Evolutionary conservation across 306 rosid genomes (phyloP), one percentile per base, ranked within the genome.

Genomic region (Alnus rubra): DNA sequence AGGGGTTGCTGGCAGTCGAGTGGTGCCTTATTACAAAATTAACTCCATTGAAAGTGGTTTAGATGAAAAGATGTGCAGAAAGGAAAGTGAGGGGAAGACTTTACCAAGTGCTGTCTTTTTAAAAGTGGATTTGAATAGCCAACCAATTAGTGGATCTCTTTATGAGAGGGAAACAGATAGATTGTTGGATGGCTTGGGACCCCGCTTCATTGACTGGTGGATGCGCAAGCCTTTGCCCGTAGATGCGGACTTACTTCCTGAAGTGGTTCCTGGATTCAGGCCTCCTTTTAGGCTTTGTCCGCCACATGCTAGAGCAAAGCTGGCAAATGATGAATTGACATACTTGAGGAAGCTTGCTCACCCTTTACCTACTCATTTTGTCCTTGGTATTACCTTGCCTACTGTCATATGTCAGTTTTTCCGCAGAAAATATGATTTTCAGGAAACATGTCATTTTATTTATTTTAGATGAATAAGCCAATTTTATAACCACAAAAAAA

Each of bases 201-300:
- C 98, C 84, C 96, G 97, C 60, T 94, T 89, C 81, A 50, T 86
- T 85, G 98, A 92, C 77, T 94, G 98, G 98, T 94, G 98, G 98
- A 86, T 85, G 92, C 88, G 77, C 87, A 94, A 89, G 80, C 98
- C 98, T 80, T 87, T 94, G 78, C 98, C 98, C 0, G 91, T 94
- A 30, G 98, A 94, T 88, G 98, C 92, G 13, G 97, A 94, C 81
- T 81, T 92, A 84, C 97, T 94, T 77, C 92, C 92, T 18, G 90
- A 89, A 87, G 85, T 79, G 79, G 87, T 94, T 89, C 89, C 91
- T 69, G 97, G 94, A 72, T 90, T 86, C 0, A 23, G 0, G 28
- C 28, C 28, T 23, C 28, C 28, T 23, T 23, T 23, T 23, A 23
- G 28, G 28, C 28, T 23, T 23, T 23, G 28, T 23, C 28, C 28